These are phyloP conservation scores for barley (Hordeum vulgare) DNA, from an alignment of 176 grass and related monocot genomes.

Conservation along the genomic window DNA sequence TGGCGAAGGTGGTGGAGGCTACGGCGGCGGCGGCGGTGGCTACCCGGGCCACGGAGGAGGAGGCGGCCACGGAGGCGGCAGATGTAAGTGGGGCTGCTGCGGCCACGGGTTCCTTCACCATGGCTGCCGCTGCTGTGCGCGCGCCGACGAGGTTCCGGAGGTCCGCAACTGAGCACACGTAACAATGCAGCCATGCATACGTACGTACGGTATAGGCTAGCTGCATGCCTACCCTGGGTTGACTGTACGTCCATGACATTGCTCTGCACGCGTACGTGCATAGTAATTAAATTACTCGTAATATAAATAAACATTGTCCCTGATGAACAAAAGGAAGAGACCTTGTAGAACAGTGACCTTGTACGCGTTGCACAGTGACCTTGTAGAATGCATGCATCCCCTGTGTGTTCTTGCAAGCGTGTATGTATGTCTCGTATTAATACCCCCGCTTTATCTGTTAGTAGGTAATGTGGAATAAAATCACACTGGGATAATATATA, in stretches of 20 bases:
- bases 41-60: too few species aligned
- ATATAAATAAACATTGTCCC: too few species aligned
- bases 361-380: neutral
- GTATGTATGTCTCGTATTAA: neutral
- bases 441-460: neutral
- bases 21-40: neutral
- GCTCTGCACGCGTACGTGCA: too few species aligned
- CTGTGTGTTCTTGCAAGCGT: neutral
- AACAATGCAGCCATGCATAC: too few species aligned
- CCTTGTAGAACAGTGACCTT: neutral
- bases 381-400: neutral
- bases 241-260: too few species aligned
- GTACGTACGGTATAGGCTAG: too few species aligned
- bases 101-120: constrained; percentile 13
- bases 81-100: constrained; percentile 34
- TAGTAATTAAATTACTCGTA: too few species aligned
- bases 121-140: constrained; percentile 55
- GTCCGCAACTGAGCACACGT: constrained; percentile 16
- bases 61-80: too few species aligned
- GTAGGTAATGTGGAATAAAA: neutral
- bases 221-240: too few species aligned
- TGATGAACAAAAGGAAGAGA: too few species aligned
- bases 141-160: constrained; percentile 40
- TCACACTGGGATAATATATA: neutral
- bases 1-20: too few species aligned